These are phyloP conservation scores for Otatea glauca DNA, from an alignment of 176 grass and related monocot genomes.

Conservation along the genomic window DNA sequence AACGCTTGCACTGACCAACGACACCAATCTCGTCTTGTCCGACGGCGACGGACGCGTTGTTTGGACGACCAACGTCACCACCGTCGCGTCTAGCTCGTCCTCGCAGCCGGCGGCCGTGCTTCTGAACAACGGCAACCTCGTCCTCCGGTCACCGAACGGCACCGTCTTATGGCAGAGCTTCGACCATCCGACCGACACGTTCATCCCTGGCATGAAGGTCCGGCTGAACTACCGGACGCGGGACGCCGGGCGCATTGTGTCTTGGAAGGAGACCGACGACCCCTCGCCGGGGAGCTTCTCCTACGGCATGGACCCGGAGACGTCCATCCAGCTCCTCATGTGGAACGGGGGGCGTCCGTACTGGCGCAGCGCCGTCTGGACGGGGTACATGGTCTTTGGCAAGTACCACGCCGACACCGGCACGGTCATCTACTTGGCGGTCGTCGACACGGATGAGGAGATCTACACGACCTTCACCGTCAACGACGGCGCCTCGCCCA, in stretches of 20 bases:
- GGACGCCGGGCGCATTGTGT: conserved; percentile 11
- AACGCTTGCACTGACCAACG: not conserved
- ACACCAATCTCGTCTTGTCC: conserved; percentile 26
- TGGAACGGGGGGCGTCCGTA: conserved; percentile 37
- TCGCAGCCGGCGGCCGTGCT: conserved; percentile 11
- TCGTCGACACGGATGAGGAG: conserved; percentile 2
- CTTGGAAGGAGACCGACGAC: conserved; percentile 45
- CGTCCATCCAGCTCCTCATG: conserved; percentile 35
- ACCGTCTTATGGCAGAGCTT: conserved; percentile 49
- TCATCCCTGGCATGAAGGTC: conserved; percentile 53
- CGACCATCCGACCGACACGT: conserved; percentile 49
- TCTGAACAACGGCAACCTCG: conserved; percentile 49
- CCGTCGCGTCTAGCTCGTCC: not conserved
- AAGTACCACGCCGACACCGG: not conserved
- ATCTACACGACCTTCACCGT: not conserved
- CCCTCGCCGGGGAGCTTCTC: conserved; percentile 51
- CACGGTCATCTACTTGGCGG: not conserved
- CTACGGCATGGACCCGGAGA: conserved; percentile 51
- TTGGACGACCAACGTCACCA: conserved; percentile 30
- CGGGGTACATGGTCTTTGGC: not conserved
- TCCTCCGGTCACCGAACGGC: conserved; percentile 2
- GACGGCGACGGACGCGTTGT: conserved; percentile 20
- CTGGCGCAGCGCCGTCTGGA: conserved; percentile 57
- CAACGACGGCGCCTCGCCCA: conserved; percentile 29
- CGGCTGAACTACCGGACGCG: not conserved